Conservation (phyloP, 2,329 filamentous ascomycete species). For the Beauveria sp. region DNA sequence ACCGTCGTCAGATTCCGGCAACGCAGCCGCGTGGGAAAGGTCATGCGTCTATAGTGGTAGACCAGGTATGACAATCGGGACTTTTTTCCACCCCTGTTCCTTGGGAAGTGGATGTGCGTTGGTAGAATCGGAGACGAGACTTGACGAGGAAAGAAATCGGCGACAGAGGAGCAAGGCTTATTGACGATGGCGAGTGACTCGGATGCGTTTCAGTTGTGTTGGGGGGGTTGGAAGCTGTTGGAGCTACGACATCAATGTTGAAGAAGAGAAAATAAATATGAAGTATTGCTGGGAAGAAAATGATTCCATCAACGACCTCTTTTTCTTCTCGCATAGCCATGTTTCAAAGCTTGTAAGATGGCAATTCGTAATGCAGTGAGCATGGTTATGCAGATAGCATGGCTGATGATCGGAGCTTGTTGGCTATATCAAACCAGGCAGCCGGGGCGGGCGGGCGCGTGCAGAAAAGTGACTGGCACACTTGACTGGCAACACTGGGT, state of each 20-base stretch:
- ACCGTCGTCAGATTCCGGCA: not conserved
- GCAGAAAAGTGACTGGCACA: too few relatives aligned
- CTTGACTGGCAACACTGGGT: too few relatives aligned
- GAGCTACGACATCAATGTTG: not conserved
- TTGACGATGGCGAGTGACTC: not conserved
- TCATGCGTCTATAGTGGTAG: not conserved
- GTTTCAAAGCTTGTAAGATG: not conserved
- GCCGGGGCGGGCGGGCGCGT: too few relatives aligned
- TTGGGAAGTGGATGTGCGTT: too few relatives aligned
- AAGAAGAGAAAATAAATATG: too few relatives aligned
- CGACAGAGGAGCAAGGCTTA: not conserved
- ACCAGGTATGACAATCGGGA: not conserved
- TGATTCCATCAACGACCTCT: not conserved
- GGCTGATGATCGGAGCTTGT: not conserved
- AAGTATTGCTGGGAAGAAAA: not conserved
- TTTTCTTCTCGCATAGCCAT: not conserved
- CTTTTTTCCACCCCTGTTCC: not conserved
- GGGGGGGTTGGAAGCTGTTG: not conserved
- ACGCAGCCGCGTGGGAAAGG: not conserved
- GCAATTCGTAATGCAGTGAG: not conserved
- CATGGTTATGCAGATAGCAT: not conserved
- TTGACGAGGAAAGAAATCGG: not conserved
- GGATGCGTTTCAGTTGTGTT: constrained; percentile 6
- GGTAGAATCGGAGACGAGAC: not conserved
- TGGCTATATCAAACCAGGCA: not conserved